Conservation (phyloP, 148 eudicot species). For the Pharnaceum exiguum region DNA sequence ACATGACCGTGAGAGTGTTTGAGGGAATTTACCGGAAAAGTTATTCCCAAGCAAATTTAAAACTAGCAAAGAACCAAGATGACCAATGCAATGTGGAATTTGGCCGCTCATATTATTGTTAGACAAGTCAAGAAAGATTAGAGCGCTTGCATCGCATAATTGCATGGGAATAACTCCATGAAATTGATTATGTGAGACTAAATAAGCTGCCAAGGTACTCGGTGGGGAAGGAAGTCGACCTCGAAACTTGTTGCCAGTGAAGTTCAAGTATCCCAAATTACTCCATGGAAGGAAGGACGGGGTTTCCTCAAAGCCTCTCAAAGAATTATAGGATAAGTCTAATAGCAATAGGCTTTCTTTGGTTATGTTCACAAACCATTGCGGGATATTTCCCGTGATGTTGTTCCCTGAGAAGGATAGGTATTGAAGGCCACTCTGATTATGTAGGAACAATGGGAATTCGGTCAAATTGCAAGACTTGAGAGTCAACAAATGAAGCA, state of each 20-base stretch:
- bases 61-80: constrained; percentile 9
- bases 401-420: not conserved
- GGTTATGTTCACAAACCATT: constrained; percentile 23
- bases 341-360: not conserved
- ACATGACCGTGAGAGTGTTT: not conserved
- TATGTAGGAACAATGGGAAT: constrained; percentile 5
- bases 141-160: constrained; percentile 9
- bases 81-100: constrained; percentile 23
- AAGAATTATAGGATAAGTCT: not conserved
- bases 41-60: constrained; percentile 13
- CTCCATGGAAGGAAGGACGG: not conserved
- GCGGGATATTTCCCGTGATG: constrained; percentile 8
- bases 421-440: not conserved
- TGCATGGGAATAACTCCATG: constrained; percentile 14
- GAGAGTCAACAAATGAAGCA: not conserved
- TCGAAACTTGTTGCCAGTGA: not conserved
- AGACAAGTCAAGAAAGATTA: constrained; percentile 22
- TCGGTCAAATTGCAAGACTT: constrained; percentile 8
- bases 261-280: not conserved
- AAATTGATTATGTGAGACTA: constrained; percentile 6
- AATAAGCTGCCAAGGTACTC: not conserved
- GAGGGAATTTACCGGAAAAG: constrained; percentile 14
- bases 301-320: constrained; percentile 17
- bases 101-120: constrained; percentile 18
- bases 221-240: constrained; percentile 29